Evolutionary conservation across 2,329 filamentous ascomycete species (phyloP).

Genomic region (Dactylellina haptotyla): DNA sequence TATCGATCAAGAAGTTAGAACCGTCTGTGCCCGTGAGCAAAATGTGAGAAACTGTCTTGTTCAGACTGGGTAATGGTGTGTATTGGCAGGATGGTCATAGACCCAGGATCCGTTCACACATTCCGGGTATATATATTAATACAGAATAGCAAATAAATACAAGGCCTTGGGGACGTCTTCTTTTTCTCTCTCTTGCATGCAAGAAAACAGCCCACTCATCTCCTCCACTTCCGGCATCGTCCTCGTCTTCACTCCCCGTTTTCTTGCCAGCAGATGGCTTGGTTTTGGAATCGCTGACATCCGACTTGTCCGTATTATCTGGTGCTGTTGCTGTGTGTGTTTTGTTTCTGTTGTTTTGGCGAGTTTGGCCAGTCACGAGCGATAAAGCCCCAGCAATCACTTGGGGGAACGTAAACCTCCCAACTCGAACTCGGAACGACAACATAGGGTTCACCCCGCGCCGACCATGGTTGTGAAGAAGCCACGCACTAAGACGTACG

Average conservation of each 20-base stretch:
- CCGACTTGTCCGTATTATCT: background rate
- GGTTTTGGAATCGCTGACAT: slow-evolving; percentile 8
- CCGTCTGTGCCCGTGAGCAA: background rate
- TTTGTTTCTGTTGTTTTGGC: slow-evolving; percentile 39
- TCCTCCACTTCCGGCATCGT: slow-evolving; percentile 26
- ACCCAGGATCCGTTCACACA: slow-evolving; percentile 36
- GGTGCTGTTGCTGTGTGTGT: slow-evolving; percentile 7
- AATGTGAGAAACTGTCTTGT: slow-evolving; percentile 39
- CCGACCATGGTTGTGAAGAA: slow-evolving; percentile 50
- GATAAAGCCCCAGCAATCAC: slow-evolving; percentile 29
- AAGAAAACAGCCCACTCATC: slow-evolving; percentile 7
- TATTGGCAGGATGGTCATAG: slow-evolving; percentile 13
- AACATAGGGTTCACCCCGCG: slow-evolving; percentile 33
- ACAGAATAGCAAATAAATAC: slow-evolving; percentile 12
- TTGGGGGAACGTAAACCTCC: slow-evolving; percentile 26
- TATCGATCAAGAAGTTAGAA: slow-evolving; percentile 45
- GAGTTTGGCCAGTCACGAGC: slow-evolving; percentile 40
- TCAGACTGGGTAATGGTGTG: slow-evolving; percentile 24
- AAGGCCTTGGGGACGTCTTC: slow-evolving; percentile 11
- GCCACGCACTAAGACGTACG: slow-evolving; percentile 32
- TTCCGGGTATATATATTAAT: slow-evolving; percentile 29
- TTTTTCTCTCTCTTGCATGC: slow-evolving; percentile 15
- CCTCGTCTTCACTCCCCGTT: slow-evolving; percentile 10
- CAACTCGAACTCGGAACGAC: slow-evolving; percentile 32
- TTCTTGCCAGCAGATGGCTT: slow-evolving; percentile 7